Percentiles rank a stretch among this genome's conserved stretches.
phyloP scores from a whole-genome alignment of 257 asterid genomes.

The Dorcoceras hygrometricum region DNA sequence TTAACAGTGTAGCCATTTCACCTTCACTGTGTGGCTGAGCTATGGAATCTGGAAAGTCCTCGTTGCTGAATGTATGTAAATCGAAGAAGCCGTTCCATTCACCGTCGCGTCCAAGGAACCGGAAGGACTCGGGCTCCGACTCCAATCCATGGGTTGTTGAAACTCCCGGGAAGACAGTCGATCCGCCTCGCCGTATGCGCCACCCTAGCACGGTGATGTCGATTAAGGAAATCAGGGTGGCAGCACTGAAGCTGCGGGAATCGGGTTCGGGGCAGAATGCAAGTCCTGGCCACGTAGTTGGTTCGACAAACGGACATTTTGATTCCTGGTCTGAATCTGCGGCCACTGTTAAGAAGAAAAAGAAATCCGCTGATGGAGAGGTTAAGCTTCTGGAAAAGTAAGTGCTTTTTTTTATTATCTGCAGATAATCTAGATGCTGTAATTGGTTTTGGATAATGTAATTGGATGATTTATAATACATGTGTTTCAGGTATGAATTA shows the following conservation, averaged over 20 bases:
- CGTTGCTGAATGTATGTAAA: constrained; percentile 35
- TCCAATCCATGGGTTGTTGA: constrained; percentile 43
- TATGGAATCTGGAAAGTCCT: constrained; percentile 48
- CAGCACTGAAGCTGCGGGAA: constrained; percentile 53
- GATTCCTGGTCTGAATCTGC: constrained; percentile 20
- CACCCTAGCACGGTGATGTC: constrained; percentile 54
- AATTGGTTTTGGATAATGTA: background rate
- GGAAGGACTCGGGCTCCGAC: constrained; percentile 25
- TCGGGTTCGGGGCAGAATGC: constrained; percentile 26
- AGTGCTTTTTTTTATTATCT: constrained; percentile 12
- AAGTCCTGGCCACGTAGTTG: constrained; percentile 25
- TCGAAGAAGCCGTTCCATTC: constrained; percentile 45
- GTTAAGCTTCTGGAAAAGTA: constrained; percentile 70
- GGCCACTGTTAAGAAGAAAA: constrained; percentile 30
- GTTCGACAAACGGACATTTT: constrained; percentile 20
- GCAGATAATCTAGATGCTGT: background rate
- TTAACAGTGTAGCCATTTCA: background rate
- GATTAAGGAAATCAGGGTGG: constrained; percentile 54
- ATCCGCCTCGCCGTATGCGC: constrained; percentile 50
- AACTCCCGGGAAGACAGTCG: constrained; percentile 65
- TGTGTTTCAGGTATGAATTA: constrained; percentile 61
- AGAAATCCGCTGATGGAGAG: constrained; percentile 24
- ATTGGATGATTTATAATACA: constrained; percentile 24
- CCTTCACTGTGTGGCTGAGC: constrained; percentile 12
- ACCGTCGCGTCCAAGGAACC: constrained; percentile 27